Conservation (phyloP, 2,329 filamentous ascomycete species). For the Fusarium austroafricanum region DNA sequence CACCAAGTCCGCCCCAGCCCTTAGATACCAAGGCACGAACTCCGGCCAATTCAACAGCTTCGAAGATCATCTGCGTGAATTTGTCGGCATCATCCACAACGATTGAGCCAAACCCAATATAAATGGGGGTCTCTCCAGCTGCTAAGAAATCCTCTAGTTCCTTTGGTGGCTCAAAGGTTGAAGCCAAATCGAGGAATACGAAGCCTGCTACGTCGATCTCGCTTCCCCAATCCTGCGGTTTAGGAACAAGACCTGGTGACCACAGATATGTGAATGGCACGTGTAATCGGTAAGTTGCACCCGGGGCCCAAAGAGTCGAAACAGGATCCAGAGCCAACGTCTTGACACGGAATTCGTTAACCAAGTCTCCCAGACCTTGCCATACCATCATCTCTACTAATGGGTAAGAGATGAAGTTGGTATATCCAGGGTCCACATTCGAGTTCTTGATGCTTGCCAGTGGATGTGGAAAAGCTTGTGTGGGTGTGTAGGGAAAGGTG, state of each 20-base stretch:
- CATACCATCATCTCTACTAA: conserved; percentile 89
- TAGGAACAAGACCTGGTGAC: conserved; percentile 74
- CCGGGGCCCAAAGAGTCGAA: conserved; percentile 81
- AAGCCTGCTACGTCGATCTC: conserved; percentile 82
- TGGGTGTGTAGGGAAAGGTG: conserved; percentile 84
- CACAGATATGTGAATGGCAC: conserved; percentile 82
- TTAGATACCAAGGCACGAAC: conserved; percentile 79
- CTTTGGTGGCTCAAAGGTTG: conserved; percentile 68
- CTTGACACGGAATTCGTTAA: conserved; percentile 78
- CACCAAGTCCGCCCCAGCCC: conserved; percentile 79
- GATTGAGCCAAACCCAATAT: conserved; percentile 82
- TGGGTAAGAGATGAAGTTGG: conserved; percentile 84
- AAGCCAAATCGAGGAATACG: conserved; percentile 78
- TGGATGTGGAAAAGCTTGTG: conserved; percentile 80
- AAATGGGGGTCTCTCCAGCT: conserved; percentile 70
- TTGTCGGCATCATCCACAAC: conserved; percentile 77
- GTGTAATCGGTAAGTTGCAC: conserved; percentile 76
- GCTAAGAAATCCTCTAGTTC: conserved; percentile 67
- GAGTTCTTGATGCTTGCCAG: conserved; percentile 79
- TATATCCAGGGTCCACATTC: conserved; percentile 77
- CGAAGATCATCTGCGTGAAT: conserved; percentile 78
- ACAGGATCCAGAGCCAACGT: conserved; percentile 79
- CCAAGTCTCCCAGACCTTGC: conserved; percentile 85
- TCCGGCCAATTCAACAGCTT: conserved; percentile 72
- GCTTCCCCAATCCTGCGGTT: conserved; percentile 74